phyloP scores from a whole-genome alignment of 2,329 filamentous ascomycete genomes.

The Xylaria sp. region DNA sequence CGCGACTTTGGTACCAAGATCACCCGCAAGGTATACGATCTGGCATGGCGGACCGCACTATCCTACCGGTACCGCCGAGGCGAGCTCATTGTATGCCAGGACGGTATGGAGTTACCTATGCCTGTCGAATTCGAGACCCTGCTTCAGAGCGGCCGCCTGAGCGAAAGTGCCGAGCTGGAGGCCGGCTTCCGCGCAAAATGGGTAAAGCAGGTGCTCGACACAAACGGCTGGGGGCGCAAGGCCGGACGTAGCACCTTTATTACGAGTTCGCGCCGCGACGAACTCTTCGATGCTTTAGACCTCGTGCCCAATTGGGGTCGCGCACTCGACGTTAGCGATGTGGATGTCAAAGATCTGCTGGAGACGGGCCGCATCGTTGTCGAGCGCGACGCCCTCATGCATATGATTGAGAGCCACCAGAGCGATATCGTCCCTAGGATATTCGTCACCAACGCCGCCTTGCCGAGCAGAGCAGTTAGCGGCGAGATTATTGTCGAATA shows the following conservation, averaged over 20 bases:
- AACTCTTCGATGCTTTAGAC: conserved; percentile 74
- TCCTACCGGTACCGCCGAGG: conserved; percentile 90
- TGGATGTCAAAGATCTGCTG: conserved; percentile 95
- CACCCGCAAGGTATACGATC: conserved; percentile 90
- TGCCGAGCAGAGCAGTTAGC: conserved; percentile 39
- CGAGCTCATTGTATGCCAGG: conserved; percentile 86
- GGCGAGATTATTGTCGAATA: conserved; percentile 48
- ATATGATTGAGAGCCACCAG: conserved; percentile 77
- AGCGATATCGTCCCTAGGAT: conserved; percentile 68
- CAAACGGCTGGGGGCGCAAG: conserved; percentile 74
- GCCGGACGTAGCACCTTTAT: conserved; percentile 80
- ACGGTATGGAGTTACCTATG: conserved; percentile 74
- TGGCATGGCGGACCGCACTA: conserved; percentile 93
- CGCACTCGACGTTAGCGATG: conserved; percentile 76
- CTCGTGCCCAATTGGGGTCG: conserved; percentile 73
- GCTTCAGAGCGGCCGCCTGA: conserved; percentile 50
- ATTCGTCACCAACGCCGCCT: conserved; percentile 53
- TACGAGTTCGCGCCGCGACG: conserved; percentile 68
- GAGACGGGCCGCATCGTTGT: conserved; percentile 87
- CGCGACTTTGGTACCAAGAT: conserved; percentile 88
- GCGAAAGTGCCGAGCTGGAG: conserved; percentile 57
- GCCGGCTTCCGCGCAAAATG: conserved; percentile 70
- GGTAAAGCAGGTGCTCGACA: conserved; percentile 73
- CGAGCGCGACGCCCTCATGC: conserved; percentile 81
- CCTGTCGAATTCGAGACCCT: conserved; percentile 60